Evolutionary conservation across 148 eudicot genomes (phyloP), one percentile per base, ranked within the genome.

Genomic region (Agrostemma githago): DNA sequence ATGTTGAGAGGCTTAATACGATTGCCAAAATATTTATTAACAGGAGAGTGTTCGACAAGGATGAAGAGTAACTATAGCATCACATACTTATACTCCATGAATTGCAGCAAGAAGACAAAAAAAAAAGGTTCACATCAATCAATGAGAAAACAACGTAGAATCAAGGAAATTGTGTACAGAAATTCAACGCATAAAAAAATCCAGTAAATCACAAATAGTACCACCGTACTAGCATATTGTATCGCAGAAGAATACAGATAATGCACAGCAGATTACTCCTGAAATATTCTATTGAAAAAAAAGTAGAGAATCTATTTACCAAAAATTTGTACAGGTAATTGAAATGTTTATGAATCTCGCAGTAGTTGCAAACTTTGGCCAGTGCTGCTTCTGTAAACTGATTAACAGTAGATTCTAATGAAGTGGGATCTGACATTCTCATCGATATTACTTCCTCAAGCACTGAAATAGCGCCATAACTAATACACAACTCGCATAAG

Each of bases 341-440:
- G 78, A 95, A 95, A 82, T 95, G 91, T 82, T 81, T 89, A 79
- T 92, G 96, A 66, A 85, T 86, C 83, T 95, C 99, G 46, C 93
- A 92, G 68, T 85, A 95, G 76, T 80, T 77, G 84, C 98, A 95
- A 63, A 95, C 89, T 64, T 94, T 90, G 80, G 87, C 85, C 81
- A 95, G 82, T 73, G 96, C 97, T 9, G 90, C 86, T 68, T 73
- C 83, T 9, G 90, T 92, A 74, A 90, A 82, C 82, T 92, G 96
- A 62, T 84, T 78, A 54, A 86, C 83, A 74, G 76, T 66, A 26
- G 79, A 70, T 76, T 87, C 93, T 26, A 76, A 79, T 69, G 88
- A 72, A 62, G 70, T 26, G 57, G 84, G 75, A 69, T 85, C 79
- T 53, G 81, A 82, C 44, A 84, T 81, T 82, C 96, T 92, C 71